Percentiles rank a stretch among this genome's conserved stretches.
phyloP scores from a whole-genome alignment of 2,329 filamentous ascomycete species.

The Stemphylium vesicarium region DNA sequence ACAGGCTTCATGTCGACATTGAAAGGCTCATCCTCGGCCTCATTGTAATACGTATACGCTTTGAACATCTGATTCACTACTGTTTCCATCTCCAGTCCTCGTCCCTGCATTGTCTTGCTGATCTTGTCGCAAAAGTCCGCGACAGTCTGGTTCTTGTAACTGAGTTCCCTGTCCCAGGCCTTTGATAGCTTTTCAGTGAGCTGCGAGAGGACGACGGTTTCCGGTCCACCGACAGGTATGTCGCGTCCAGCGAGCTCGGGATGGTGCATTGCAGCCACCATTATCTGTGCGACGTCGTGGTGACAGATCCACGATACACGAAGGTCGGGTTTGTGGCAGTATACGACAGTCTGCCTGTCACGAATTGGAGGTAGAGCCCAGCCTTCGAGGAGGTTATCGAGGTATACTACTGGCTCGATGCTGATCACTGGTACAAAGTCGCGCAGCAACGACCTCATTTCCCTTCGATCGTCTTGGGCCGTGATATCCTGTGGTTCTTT shows the following conservation, averaged over 20 bases:
- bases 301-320: slow-evolving; percentile 52
- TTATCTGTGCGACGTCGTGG: slow-evolving; percentile 49
- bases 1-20: slow-evolving; percentile 48
- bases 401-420: slow-evolving; percentile 49
- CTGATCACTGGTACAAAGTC: slow-evolving; percentile 39
- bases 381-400: slow-evolving; percentile 51
- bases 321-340: slow-evolving; percentile 50
- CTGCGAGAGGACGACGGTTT: slow-evolving; percentile 43
- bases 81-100: slow-evolving; percentile 46
- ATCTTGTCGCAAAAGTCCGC: slow-evolving; percentile 37
- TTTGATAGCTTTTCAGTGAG: slow-evolving; percentile 44
- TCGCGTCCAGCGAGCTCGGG: slow-evolving; percentile 46
- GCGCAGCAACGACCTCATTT: slow-evolving; percentile 43
- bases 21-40: slow-evolving; percentile 49
- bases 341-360: slow-evolving; percentile 46
- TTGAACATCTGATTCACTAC: slow-evolving; percentile 51
- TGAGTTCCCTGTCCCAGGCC: slow-evolving; percentile 43
- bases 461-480: slow-evolving; percentile 38
- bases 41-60: slow-evolving; percentile 52
- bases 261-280: slow-evolving; percentile 45
- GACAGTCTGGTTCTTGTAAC: slow-evolving; percentile 43
- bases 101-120: slow-evolving; percentile 41
- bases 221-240: slow-evolving; percentile 46
- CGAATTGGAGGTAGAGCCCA: slow-evolving; percentile 48
- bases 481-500: slow-evolving; percentile 29